Conservation (phyloP, 2,329 filamentous ascomycete genomes). For the Alternaria alternata region DNA sequence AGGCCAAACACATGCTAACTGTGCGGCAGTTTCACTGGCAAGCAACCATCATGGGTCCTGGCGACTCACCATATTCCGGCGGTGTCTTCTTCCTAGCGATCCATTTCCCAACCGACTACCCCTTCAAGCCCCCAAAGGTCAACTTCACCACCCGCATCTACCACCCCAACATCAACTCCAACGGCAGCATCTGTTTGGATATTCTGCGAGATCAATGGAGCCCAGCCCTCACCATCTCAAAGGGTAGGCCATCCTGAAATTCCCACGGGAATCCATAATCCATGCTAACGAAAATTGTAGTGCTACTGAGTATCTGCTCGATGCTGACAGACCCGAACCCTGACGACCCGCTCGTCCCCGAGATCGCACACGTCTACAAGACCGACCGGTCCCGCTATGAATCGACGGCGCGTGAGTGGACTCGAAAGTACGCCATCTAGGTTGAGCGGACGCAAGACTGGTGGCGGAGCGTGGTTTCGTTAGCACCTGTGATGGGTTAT, state of each 20-base stretch:
- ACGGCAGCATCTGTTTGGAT: constrained; percentile 98
- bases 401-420: constrained; percentile 97
- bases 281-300: constrained; percentile 57
- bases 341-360: constrained; percentile 96
- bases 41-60: constrained; percentile 99
- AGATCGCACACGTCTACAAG: constrained; percentile 99
- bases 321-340: constrained; percentile 99
- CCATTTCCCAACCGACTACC: constrained; percentile 99
- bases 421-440: constrained; percentile 97
- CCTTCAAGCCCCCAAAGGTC: constrained; percentile 99
- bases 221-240: constrained; percentile 96
- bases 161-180: constrained; percentile 99
- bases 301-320: constrained; percentile 97
- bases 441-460: not conserved
- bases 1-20: constrained; percentile 37
- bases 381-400: constrained; percentile 96
- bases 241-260: constrained; percentile 68
- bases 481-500: constrained; percentile 37
- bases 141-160: constrained; percentile 99
- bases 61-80: constrained; percentile 96
- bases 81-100: constrained; percentile 99
- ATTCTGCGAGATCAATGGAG: constrained; percentile 99
- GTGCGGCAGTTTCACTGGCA: constrained; percentile 94
- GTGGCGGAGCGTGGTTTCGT: constrained; percentile 25
- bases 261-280: not conserved